Conservation (phyloP, 441 rosid genomes). For the Hura crepitans region DNA sequence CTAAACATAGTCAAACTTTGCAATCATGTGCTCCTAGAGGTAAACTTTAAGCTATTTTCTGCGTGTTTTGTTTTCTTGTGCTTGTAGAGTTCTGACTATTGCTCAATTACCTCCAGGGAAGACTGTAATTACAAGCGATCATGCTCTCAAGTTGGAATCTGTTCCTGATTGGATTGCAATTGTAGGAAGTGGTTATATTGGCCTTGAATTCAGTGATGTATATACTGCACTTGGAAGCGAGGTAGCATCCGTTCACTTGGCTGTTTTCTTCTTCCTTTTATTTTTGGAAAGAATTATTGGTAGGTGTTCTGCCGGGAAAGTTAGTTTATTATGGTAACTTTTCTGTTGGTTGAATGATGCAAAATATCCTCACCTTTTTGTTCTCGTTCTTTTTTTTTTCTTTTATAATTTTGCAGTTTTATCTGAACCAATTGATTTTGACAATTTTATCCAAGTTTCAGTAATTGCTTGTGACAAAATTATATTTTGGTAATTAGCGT, state of each 20-base stretch:
- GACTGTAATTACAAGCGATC: constrained; percentile 97
- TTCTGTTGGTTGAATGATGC: neutral
- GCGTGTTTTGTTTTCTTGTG: constrained; percentile 13
- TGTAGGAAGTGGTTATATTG: constrained; percentile 97
- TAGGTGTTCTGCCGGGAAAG: neutral
- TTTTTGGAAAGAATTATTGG: neutral
- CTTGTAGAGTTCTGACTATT: constrained; percentile 1
- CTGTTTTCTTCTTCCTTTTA: neutral
- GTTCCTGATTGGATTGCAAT: constrained; percentile 98
- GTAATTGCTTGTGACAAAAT: neutral
- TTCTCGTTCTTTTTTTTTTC: too few relatives aligned
- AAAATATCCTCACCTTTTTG: neutral
- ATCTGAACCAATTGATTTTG: neutral
- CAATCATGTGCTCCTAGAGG: neutral
- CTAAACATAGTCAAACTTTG: neutral
- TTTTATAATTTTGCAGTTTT: neutral
- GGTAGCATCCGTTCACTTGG: constrained; percentile 36
- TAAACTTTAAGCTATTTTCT: constrained; percentile 20
- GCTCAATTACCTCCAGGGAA: constrained; percentile 55
- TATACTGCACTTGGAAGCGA: constrained; percentile 99
- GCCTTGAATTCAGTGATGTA: constrained; percentile 97
- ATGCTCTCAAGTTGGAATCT: constrained; percentile 86
- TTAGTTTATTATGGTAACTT: neutral
- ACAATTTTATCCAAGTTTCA: neutral
- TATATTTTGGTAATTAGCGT: neutral